Evolutionary conservation across 148 eudicot genomes (phyloP).

Genomic region (Amaranthus palmeri): DNA sequence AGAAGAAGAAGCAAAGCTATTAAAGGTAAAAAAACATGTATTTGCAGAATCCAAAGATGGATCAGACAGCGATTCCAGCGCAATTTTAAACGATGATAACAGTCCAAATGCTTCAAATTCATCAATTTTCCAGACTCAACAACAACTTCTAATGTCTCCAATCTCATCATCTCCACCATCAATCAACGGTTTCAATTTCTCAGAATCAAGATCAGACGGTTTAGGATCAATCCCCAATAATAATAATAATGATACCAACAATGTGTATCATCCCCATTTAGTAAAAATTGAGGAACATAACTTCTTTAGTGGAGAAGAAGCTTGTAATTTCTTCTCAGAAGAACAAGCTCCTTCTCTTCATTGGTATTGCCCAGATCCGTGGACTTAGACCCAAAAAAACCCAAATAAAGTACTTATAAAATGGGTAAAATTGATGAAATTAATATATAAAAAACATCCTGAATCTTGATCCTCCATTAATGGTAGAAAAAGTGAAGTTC

Average conservation of each 20-base stretch:
- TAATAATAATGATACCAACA: conserved; percentile 10
- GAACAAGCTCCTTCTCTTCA: conserved; percentile 69
- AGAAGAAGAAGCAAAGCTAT: conserved; percentile 18
- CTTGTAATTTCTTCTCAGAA: conserved; percentile 72
- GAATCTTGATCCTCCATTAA: conserved; percentile 4
- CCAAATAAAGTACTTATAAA: neutral
- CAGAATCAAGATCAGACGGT: conserved; percentile 30
- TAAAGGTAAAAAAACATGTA: conserved; percentile 14
- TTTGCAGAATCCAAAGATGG: conserved; percentile 53
- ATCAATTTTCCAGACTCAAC: conserved; percentile 12
- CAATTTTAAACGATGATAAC: conserved; percentile 69
- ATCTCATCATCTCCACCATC: conserved; percentile 14
- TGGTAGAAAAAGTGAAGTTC: conserved; percentile 24
- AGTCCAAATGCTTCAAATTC: conserved; percentile 50
- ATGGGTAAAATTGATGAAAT: conserved; percentile 6
- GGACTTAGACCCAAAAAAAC: conserved; percentile 30
- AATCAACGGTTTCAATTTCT: conserved; percentile 30
- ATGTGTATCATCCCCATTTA: conserved; percentile 52
- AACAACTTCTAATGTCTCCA: neutral
- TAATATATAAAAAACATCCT: conserved; percentile 11
- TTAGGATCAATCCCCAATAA: conserved; percentile 3
- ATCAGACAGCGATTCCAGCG: conserved; percentile 84
- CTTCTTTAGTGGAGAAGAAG: conserved; percentile 75
- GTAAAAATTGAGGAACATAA: conserved; percentile 89
- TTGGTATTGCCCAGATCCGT: conserved; percentile 55